Base-by-base conservation (phyloP, 2,329 filamentous ascomycete genomes). In the Fusarium newnesense region DNA sequence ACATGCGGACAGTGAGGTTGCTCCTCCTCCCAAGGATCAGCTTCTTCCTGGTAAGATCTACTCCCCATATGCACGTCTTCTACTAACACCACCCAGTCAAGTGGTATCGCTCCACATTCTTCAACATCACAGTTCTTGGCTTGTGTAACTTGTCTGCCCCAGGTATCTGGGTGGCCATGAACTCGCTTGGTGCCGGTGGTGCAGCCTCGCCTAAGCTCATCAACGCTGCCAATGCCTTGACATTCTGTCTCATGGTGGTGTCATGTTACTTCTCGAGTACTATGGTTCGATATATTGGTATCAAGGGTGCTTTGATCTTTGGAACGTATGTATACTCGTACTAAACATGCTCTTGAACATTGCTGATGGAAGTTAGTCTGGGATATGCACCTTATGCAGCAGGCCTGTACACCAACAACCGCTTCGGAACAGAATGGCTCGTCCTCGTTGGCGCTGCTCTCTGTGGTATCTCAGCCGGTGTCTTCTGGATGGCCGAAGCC, bases 401-500 rank as follows among this genome's bases (percentile, higher is more conserved):
- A 0, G 92, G 91, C 0, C 82, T 94, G 1, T 94, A 94, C 79
- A 89, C 87, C 7, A 93, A 94, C 80, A 94, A 93, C 77, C 86
- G 92, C 1, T 94, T 87, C 75, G 91, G 90, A 3, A 89, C 83
- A 1, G 87, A 91, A 72, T 94, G 92, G 92, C 86, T 94, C 15
- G 87, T 91, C 1, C 84, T 94, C 2, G 80, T 94, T 13, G 92
- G 92, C 1, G 91, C 91, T 1, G 91, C 91, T 0, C 83, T 92
- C 1, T 94, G 92, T 70, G 92, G 92, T 24, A 85, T 93, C 37
- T 91, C 89, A 0, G 92, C 92, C 0, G 92, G 92, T 1, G 84
- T 94, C 1, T 94, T 94, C 80, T 94, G 92, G 92, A 91, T 91
- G 85, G 89, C 92, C 0, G 92, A 94, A 80, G 91, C 91, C 2